These are phyloP conservation scores for Penicillium sp. DNA, from an alignment of 2,329 filamentous ascomycete genomes.

Conservation along the genomic window DNA sequence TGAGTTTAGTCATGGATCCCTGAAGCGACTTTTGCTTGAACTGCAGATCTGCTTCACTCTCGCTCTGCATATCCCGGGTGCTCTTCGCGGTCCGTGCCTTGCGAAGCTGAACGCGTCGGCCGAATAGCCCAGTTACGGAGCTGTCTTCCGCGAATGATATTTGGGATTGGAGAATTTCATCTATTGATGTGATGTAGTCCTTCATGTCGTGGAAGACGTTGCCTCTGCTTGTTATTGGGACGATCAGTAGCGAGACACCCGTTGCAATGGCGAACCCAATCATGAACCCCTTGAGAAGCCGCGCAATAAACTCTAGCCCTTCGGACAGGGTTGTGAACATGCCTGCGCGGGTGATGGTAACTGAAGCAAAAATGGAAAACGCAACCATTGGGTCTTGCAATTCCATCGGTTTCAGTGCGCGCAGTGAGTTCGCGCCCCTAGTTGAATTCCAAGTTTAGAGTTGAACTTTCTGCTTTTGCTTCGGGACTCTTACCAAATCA, in stretches of 20 bases:
- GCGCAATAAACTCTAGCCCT: conserved; percentile 39
- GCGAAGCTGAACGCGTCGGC: conserved; percentile 14
- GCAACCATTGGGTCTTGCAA: conserved; percentile 67
- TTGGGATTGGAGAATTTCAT: conserved; percentile 60
- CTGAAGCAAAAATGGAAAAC: conserved; percentile 66
- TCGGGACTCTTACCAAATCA: conserved; percentile 55
- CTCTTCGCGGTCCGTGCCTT: conserved; percentile 20
- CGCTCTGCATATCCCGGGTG: conserved; percentile 6
- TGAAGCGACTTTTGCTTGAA: conserved; percentile 25
- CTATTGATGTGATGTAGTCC: conserved; percentile 54
- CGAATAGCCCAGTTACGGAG: conserved; percentile 7
- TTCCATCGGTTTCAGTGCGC: conserved; percentile 61
- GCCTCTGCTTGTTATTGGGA: conserved; percentile 65
- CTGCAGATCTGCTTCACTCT: conserved; percentile 11
- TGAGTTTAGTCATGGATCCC: conserved; percentile 45
- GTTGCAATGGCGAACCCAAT: conserved; percentile 65
- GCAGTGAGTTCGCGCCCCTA: conserved; percentile 59
- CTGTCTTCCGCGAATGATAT: conserved; percentile 56
- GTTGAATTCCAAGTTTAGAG: neutral
- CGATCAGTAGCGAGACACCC: conserved; percentile 62
- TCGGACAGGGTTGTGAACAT: conserved; percentile 44
- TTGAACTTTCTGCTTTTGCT: neutral
- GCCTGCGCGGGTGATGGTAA: conserved; percentile 57
- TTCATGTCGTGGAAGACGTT: conserved; percentile 61
- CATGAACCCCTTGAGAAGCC: conserved; percentile 62